Evolutionary conservation across 2,329 filamentous ascomycete species (phyloP), one percentile per base, ranked within the genome.

Genomic region (Aspergillus candidus): DNA sequence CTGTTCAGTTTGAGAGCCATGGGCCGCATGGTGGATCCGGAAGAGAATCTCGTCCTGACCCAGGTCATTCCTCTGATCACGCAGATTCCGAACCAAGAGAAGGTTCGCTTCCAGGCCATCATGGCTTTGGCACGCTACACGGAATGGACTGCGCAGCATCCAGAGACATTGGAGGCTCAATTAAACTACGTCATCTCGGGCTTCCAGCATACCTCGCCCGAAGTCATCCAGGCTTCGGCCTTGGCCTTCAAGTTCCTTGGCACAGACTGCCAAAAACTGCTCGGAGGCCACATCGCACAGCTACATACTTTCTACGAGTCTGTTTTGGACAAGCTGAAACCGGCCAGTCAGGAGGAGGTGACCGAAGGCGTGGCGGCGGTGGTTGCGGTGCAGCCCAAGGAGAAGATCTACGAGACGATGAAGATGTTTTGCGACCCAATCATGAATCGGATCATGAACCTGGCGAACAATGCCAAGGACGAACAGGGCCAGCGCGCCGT

Each of bases 51-150:
- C 32, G 87, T 98, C 56, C 75, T 98, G 33, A 87, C 89, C 3
- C 87, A 91, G 60, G 82, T 98, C 12, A 95, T 98, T 71, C 90
- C 90, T 13, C 75, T 98, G 44, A 82, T 98, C 50, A 88, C 95
- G 10, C 87, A 94, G 61, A 94, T 98, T 48, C 93, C 93, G 0
- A 84, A 87, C 59, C 93, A 98, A 59, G 88, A 97, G 68, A 98
- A 97, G 72, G 79, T 98, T n/a, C 88, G 90, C 6, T 98, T 98
- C 68, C 91, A 94, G 50, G 91, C 91, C 5, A 95, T 97, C 59
- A 96, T 98, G 89, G 90, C 94, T 3, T 78, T 98, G 15, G 93
- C 89, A 32, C 80, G 93, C 50, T 98, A 98, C 63, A 98, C 94
- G 0, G 91, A 97, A 66, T 98, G 93, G 93, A 98, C 94, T 0